These are phyloP conservation scores for Secale cereale DNA, from an alignment of 176 grass and related monocot species.

Conservation along the genomic window DNA sequence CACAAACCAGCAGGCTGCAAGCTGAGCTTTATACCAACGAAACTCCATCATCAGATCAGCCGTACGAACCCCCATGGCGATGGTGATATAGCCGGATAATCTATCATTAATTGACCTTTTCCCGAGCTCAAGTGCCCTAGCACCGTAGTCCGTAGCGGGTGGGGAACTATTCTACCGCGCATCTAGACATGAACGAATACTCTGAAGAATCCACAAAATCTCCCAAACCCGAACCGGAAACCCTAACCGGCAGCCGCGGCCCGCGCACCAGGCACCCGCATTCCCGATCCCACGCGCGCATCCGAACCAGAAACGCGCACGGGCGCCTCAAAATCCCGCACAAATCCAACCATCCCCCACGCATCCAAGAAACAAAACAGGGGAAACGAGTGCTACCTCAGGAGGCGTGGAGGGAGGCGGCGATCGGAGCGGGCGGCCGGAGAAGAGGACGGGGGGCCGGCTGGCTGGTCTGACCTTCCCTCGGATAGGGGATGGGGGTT, in stretches of 20 bases:
- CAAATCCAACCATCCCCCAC: neutral
- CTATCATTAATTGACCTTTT: neutral
- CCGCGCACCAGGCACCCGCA: neutral
- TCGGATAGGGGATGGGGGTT: neutral
- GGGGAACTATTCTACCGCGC: neutral
- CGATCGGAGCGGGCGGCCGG: neutral
- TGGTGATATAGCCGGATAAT: neutral
- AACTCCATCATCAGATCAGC: neutral
- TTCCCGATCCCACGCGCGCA: neutral
- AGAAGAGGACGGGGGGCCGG: neutral
- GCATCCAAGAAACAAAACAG: neutral
- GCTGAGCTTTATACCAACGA: neutral
- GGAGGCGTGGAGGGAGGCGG: neutral
- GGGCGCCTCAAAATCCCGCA: neutral
- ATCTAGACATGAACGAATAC: neutral
- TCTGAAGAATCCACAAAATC: neutral
- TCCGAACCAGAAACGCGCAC: neutral
- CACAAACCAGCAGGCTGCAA: neutral
- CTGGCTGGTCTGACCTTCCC: constrained; percentile 6
- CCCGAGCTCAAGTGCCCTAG: neutral
- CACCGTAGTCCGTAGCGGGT: too few relatives aligned
- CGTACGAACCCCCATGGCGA: neutral
- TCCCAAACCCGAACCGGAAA: neutral
- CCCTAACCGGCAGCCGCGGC: neutral
- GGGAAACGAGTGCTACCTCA: constrained; percentile 24